Conservation (phyloP, 2,329 filamentous ascomycete species). For the Penicillium corylophilum region DNA sequence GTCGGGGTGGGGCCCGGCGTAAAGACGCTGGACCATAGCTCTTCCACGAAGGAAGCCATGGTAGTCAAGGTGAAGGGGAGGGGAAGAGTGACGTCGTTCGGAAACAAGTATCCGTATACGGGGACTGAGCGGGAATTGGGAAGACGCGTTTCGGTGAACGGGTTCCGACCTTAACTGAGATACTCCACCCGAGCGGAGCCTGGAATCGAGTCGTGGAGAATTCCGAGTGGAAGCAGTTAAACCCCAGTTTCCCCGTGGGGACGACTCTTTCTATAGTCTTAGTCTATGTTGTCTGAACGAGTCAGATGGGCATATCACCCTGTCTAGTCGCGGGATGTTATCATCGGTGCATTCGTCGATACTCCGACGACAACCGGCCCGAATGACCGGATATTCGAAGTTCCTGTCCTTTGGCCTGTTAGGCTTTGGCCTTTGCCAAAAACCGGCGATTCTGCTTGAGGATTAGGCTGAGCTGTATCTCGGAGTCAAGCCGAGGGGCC, state of each 20-base stretch:
- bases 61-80: constrained; percentile 7
- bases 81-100: constrained; percentile 16
- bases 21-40: constrained; percentile 91
- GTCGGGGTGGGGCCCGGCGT: constrained; percentile 86
- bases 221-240: background rate
- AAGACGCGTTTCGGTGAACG: constrained; percentile 6
- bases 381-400: constrained; percentile 10
- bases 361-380: constrained; percentile 4
- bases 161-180: constrained; percentile 4
- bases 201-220: background rate
- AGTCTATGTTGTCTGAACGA: background rate
- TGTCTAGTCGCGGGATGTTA: constrained; percentile 6
- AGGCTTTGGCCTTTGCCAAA: background rate
- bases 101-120: constrained; percentile 24
- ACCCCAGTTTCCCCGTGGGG: background rate
- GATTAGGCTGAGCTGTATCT: constrained; percentile 3
- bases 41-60: constrained; percentile 60
- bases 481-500: constrained; percentile 5
- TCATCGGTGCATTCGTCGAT: background rate
- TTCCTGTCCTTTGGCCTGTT: constrained; percentile 1
- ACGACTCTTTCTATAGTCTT: background rate
- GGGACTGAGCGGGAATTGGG: background rate
- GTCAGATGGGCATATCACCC: constrained; percentile 7
- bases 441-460: background rate
- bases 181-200: background rate